Evolutionary conservation across 2,329 filamentous ascomycete species (phyloP).

Genomic region (Hypoxylon sp.): DNA sequence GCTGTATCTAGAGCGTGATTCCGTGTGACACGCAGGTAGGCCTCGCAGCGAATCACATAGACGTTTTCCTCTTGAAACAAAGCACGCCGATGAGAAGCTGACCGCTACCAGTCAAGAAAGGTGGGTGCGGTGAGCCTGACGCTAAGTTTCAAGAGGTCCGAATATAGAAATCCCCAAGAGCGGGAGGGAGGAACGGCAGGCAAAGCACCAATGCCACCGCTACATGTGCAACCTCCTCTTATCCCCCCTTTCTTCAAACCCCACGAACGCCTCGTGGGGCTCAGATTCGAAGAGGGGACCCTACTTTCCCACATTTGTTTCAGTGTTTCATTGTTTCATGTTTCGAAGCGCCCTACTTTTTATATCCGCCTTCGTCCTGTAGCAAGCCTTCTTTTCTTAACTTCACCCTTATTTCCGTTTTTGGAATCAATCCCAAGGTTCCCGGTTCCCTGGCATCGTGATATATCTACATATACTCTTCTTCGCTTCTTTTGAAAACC

Average conservation of each 20-base stretch:
- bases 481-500: conserved; percentile 24
- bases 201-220: conserved; percentile 28
- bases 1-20: conserved; percentile 11
- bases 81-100: conserved; percentile 24
- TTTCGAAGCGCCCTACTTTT: conserved; percentile 49
- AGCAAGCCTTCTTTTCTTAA: conserved; percentile 26
- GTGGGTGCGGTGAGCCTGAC: conserved; percentile 35
- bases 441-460: conserved; percentile 38
- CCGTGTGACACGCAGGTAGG: conserved; percentile 36
- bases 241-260: conserved; percentile 24
- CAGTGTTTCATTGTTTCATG: conserved; percentile 45
- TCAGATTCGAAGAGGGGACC: conserved; percentile 7
- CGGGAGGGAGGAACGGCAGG: conserved; percentile 27
- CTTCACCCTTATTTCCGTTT: conserved; percentile 38
- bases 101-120: conserved; percentile 28
- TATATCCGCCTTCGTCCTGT: conserved; percentile 35
- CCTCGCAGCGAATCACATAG: conserved; percentile 32
- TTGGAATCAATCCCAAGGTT: conserved; percentile 45
- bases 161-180: conserved; percentile 43
- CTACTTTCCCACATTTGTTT: conserved; percentile 29
- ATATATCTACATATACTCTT: conserved; percentile 40
- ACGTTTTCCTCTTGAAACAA: conserved; percentile 28
- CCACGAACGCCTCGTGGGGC: conserved; percentile 42
- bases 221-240: conserved; percentile 6
- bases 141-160: conserved; percentile 40